Conservation (phyloP, 2,329 filamentous ascomycete genomes). For the Dothiorella sarmentorum region DNA sequence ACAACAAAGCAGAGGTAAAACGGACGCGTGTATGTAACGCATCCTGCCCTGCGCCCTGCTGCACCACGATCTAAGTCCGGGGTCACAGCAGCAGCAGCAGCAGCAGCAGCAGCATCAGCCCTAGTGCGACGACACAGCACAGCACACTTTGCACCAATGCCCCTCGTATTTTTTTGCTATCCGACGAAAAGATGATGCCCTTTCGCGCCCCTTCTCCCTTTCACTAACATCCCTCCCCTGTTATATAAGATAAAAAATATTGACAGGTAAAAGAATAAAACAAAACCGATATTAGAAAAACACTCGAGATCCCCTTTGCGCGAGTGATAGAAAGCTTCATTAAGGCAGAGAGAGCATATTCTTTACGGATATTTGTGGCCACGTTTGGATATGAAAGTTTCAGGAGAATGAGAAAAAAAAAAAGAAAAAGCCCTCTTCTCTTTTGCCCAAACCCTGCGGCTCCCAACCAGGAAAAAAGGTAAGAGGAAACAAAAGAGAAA, state of each 20-base stretch:
- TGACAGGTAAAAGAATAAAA: not conserved
- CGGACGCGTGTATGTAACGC: too few relatives aligned
- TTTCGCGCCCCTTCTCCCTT: too few relatives aligned
- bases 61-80: constrained; percentile 1
- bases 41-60: too few relatives aligned
- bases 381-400: not conserved
- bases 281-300: not conserved
- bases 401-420: not conserved
- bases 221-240: not conserved
- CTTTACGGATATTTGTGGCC: not conserved
- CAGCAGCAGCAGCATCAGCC: not conserved
- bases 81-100: too few relatives aligned
- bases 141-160: not conserved
- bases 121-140: not conserved
- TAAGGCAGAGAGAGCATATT: not conserved
- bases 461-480: not conserved
- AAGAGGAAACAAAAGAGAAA: not conserved
- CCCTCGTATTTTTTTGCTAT: not conserved
- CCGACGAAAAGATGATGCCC: too few relatives aligned
- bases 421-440: not conserved
- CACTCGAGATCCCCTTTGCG: not conserved
- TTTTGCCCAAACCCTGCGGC: not conserved
- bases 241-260: not conserved
- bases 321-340: not conserved
- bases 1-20: too few relatives aligned